phyloP scores from a whole-genome alignment of 257 asterid genomes.

The Nicotiana undulata region DNA sequence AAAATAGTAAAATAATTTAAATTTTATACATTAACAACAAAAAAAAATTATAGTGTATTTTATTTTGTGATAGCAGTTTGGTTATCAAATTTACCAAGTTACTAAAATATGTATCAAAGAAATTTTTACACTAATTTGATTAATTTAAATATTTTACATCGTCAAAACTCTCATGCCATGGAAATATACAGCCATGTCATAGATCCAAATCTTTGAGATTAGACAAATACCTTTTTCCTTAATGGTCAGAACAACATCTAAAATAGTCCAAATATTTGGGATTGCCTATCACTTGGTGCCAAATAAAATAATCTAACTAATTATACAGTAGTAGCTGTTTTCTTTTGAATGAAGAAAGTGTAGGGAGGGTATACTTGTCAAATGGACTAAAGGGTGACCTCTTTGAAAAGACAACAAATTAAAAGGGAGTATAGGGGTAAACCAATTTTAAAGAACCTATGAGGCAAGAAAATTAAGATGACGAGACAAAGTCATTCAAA shows the following conservation, averaged over 20 bases:
- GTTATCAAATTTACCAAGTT: no score
- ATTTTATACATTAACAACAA: no score
- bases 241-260: background rate
- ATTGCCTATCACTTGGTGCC: background rate
- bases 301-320: background rate
- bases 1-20: background rate
- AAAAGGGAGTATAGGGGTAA: background rate
- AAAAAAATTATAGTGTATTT: no score
- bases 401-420: slow-evolving; percentile 22
- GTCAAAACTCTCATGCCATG: background rate
- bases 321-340: background rate
- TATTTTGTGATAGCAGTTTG: background rate
- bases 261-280: background rate
- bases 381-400: slow-evolving; percentile 19
- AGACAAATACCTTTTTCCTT: background rate
- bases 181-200: background rate
- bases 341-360: slow-evolving; percentile 41
- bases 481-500: slow-evolving; percentile 13
- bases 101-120: no score
- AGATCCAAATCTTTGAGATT: background rate
- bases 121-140: no score
- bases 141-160: no score
- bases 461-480: slow-evolving; percentile 9
- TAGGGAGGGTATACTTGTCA: slow-evolving; percentile 13
- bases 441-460: slow-evolving; percentile 6